These are phyloP conservation scores for Ophiosphaerella narmari DNA, from an alignment of 2,329 filamentous ascomycete species.

Conservation along the genomic window DNA sequence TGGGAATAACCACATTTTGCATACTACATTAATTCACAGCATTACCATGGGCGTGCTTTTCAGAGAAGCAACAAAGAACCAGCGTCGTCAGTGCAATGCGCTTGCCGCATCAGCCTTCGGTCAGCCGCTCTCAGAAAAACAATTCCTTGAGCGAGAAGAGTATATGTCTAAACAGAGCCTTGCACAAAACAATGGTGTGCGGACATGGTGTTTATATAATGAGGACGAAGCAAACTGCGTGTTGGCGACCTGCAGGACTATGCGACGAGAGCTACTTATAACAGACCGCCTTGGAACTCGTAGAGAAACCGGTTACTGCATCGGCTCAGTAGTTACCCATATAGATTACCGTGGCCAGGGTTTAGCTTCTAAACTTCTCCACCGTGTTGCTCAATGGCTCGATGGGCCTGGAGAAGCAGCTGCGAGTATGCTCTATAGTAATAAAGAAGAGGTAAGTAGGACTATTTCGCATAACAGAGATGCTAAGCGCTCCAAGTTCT, in stretches of 20 bases:
- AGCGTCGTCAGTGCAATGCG: conserved; percentile 1
- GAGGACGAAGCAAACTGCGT: background rate
- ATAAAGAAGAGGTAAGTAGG: background rate
- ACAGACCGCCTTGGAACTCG: background rate
- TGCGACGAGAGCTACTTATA: conserved; percentile 1
- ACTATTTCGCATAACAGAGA: too few relatives aligned
- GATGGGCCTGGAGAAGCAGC: conserved; percentile 1
- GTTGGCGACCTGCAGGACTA: conserved; percentile 4
- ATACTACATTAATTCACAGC: too few relatives aligned
- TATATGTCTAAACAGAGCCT: background rate
- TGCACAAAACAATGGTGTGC: conserved; percentile 1
- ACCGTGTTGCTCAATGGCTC: conserved; percentile 3
- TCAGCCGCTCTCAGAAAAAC: conserved; percentile 1
- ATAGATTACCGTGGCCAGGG: conserved; percentile 6
- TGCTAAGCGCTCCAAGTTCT: too few relatives aligned
- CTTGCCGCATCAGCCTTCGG: conserved; percentile 4
- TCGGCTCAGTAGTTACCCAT: conserved; percentile 5
- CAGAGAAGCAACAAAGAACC: conserved; percentile 4
- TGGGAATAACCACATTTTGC: too few relatives aligned
- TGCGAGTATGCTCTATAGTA: conserved; percentile 8
- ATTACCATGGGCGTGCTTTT: background rate
- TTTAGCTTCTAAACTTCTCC: conserved; percentile 5
- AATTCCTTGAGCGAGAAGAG: conserved; percentile 2
- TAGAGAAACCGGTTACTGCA: background rate
- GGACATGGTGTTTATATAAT: conserved; percentile 7